Conservation (phyloP, 768 basidiomycete genomes). For the Mycena chlorophos region DNA sequence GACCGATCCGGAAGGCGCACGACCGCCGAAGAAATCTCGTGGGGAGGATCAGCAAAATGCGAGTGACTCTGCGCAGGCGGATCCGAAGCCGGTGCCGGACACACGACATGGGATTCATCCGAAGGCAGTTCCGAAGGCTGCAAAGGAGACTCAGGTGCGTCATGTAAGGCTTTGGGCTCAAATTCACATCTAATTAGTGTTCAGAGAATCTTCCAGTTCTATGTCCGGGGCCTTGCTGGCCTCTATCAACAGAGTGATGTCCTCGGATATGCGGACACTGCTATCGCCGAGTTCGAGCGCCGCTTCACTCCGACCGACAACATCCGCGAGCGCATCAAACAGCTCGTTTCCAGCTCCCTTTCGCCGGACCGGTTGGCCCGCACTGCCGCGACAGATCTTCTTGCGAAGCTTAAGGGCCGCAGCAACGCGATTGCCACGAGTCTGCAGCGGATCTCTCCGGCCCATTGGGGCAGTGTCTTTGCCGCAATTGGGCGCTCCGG, state of each 20-base stretch:
- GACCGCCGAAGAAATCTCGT: no score
- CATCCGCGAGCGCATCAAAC: background rate
- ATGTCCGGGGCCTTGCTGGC: background rate
- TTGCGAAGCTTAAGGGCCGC: background rate
- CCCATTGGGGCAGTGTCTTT: conserved; percentile 6
- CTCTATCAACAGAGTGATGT: background rate
- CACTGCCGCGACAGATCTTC: background rate
- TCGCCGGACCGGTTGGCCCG: background rate
- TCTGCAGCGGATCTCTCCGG: conserved; percentile 4
- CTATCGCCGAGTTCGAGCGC: background rate
- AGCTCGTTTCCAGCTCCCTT: background rate
- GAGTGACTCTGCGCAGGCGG: no score
- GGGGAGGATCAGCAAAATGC: no score
- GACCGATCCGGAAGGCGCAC: no score
- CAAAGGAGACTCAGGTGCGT: background rate
- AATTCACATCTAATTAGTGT: background rate
- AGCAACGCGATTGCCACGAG: conserved; percentile 7
- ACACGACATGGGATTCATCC: no score
- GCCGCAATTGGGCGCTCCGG: conserved; percentile 5
- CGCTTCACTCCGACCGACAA: background rate
- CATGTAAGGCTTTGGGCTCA: background rate
- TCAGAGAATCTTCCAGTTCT: background rate
- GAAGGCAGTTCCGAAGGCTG: background rate
- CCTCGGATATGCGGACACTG: background rate
- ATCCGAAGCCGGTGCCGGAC: no score